Conservation (phyloP, 257 asterid species). For the Solanum sitiens region DNA sequence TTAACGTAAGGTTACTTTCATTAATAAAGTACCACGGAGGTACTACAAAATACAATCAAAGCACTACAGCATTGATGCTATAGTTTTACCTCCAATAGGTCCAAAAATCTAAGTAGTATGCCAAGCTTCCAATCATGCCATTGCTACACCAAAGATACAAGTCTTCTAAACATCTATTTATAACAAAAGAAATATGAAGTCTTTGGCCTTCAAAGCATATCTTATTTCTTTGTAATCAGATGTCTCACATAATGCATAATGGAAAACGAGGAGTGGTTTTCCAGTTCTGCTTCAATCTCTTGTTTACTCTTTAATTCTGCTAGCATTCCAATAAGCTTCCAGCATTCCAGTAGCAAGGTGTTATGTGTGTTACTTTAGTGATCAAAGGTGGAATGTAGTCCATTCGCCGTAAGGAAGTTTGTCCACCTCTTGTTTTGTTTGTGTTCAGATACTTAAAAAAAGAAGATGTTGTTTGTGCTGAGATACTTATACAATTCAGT, state of each 20-base stretch:
- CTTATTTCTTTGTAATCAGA: background rate
- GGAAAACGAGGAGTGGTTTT: background rate
- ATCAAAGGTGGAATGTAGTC: background rate
- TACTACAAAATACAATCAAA: background rate
- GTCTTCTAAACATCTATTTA: background rate
- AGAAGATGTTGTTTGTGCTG: background rate
- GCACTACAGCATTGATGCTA: background rate
- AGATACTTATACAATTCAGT: background rate
- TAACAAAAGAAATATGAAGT: background rate
- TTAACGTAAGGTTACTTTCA: background rate
- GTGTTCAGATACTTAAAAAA: background rate
- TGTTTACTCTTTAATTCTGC: background rate
- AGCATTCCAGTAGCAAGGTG: background rate
- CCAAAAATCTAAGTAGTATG: background rate
- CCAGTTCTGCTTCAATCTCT: background rate
- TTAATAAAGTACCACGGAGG: background rate
- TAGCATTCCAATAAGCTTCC: background rate
- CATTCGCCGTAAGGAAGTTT: background rate
- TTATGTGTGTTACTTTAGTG: background rate
- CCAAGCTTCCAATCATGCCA: background rate
- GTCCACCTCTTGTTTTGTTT: background rate
- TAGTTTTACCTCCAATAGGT: background rate
- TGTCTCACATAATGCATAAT: background rate
- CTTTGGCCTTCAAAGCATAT: background rate
- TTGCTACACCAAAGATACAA: background rate